phyloP scores from a whole-genome alignment of 129 eudicot genomes.

The Pulicaria dysenterica region DNA sequence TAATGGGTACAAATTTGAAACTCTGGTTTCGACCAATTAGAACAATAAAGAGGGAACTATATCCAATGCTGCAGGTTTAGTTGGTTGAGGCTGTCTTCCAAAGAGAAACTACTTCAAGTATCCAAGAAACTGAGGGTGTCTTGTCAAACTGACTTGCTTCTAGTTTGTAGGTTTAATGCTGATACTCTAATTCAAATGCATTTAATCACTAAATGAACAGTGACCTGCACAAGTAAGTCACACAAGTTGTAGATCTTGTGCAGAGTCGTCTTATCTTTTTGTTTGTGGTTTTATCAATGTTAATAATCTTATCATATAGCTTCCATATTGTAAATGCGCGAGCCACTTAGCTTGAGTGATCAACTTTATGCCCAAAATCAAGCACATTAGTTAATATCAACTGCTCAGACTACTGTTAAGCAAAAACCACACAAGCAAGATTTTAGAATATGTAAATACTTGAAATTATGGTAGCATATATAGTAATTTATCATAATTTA shows the following conservation, averaged over 20 bases:
- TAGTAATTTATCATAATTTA: background rate
- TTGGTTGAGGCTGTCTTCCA: background rate
- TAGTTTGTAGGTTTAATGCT: background rate
- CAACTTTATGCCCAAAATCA: conserved; percentile 22
- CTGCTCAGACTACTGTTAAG: conserved; percentile 4
- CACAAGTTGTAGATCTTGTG: background rate
- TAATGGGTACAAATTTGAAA: background rate
- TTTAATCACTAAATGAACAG: conserved; percentile 7
- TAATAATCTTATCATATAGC: conserved; percentile 16
- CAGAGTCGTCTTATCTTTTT: conserved; percentile 8
- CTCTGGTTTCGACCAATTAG: background rate
- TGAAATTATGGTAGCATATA: background rate
- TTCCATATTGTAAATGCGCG: conserved; percentile 9
- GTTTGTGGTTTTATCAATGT: conserved; percentile 4
- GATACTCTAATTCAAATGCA: background rate
- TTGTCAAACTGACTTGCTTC: conserved; percentile 10
- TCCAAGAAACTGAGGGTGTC: conserved; percentile 16
- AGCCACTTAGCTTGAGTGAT: conserved; percentile 9
- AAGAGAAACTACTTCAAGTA: conserved; percentile 1
- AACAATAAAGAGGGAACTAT: background rate
- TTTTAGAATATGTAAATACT: background rate
- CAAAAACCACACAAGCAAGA: background rate
- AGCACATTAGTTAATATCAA: conserved; percentile 12
- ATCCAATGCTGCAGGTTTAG: conserved; percentile 10
- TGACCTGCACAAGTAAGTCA: background rate